Conservation (phyloP, 768 basidiomycete genomes). For the Hemileccinum impolitum region DNA sequence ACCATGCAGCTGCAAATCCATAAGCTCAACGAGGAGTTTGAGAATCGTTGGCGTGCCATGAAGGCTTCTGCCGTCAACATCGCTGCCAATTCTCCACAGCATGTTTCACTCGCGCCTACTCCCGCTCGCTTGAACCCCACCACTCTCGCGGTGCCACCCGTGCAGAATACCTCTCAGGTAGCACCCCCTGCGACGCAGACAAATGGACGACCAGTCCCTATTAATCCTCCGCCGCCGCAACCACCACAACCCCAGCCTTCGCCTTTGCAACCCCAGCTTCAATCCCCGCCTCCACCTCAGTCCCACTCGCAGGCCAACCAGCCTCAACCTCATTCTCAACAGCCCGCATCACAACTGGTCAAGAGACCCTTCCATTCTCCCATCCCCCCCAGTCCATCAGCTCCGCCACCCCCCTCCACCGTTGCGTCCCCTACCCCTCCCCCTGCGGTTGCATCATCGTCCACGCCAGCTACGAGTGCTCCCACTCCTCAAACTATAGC, state of each 20-base stretch:
- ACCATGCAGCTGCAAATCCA: slow-evolving; percentile 43
- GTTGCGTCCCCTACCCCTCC: slow-evolving; percentile 42
- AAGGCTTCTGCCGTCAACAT: slow-evolving; percentile 12
- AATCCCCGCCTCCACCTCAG: neutral
- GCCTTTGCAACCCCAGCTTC: slow-evolving; percentile 9
- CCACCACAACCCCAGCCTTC: slow-evolving; percentile 11
- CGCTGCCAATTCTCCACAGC: slow-evolving; percentile 5
- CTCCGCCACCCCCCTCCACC: slow-evolving; percentile 8
- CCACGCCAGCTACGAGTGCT: slow-evolving; percentile 50
- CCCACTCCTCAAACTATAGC: slow-evolving; percentile 38
- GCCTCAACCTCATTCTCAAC: slow-evolving; percentile 7
- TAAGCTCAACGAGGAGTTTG: slow-evolving; percentile 40
- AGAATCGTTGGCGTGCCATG: slow-evolving; percentile 25
- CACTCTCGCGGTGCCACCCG: slow-evolving; percentile 16
- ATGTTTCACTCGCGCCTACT: neutral
- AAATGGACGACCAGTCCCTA: slow-evolving; percentile 30
- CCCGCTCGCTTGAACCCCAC: slow-evolving; percentile 6
- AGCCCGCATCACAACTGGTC: slow-evolving; percentile 3
- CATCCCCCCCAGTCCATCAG: slow-evolving; percentile 24
- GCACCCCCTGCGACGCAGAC: slow-evolving; percentile 21
- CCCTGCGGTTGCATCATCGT: slow-evolving; percentile 38
- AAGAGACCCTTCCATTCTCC: slow-evolving; percentile 18
- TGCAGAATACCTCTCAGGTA: slow-evolving; percentile 17
- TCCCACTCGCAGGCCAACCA: slow-evolving; percentile 9
- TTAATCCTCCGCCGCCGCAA: slow-evolving; percentile 27